Evolutionary conservation across 2,329 filamentous ascomycete species (phyloP), one percentile per base, ranked within the genome.

Genomic region (Elsinoe perseae): DNA sequence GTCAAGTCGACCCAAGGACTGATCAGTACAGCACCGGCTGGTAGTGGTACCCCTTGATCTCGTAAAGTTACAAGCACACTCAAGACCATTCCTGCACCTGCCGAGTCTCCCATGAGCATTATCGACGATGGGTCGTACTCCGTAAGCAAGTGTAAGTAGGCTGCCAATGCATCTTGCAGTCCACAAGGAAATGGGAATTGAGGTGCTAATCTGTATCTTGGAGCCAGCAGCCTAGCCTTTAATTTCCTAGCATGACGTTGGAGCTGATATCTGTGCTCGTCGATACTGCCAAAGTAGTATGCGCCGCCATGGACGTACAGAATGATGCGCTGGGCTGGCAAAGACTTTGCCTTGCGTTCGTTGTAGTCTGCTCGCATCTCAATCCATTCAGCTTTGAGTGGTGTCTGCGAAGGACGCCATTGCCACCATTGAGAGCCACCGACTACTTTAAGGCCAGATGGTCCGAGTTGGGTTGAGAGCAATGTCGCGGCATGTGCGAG

Each of bases 201-300:
- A 1, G 92, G 93, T 4, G 93, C 82, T 27, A 98, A 78, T 38
- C 93, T 83, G 70, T 97, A 98, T 59, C 83, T 78, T 4, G 92
- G 78, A 62, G 92, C 90, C 69, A 97, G 83, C 6, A 96, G 86
- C 56, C 90, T 80, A 16, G 90, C 92, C 70, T 93, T 90, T 59
- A 98, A 78, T 73, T 97, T 97, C 55, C 93, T 81, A 25, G 93
- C 93, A 77, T 97, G 91, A 50, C 92, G 81, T 71, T 98, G 93
- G 78, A 98, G 84, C 77, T 97, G 92, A 72, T 97, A 97, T n/a
- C 93, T 84, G 74, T 97, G 93, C 70, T 95, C 91, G 67, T 96
- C 91, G 34, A 96, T 85, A 64, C 89, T 95, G 12, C 93, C 92
- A 68, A 98, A 97, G 72, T 85, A 98, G 72, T 95, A 97, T 18